Percentiles rank a stretch among this genome's conserved stretches.
phyloP scores from a whole-genome alignment of 169 alveolate species.

The Eimeria acervulina region DNA sequence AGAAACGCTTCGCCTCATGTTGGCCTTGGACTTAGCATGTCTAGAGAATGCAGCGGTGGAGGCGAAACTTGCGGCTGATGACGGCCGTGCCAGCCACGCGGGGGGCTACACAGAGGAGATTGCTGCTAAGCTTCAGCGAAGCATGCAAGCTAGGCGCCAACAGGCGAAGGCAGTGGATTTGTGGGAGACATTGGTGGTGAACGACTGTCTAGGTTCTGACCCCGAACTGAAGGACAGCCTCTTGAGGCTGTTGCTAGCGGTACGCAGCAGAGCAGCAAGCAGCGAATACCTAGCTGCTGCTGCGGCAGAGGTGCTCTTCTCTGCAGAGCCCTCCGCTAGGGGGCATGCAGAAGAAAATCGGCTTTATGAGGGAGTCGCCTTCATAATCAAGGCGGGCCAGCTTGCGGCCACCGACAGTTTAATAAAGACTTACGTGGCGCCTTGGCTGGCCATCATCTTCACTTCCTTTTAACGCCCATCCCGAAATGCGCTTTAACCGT shows the following conservation, averaged over 20 bases:
- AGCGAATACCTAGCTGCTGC: conserved; percentile 39
- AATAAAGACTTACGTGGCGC: not conserved
- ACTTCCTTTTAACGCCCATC: not conserved
- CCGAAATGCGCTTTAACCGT: not conserved
- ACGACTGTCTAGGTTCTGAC: not conserved
- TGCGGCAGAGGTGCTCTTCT: not conserved
- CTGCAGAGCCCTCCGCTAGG: not conserved
- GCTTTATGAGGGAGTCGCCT: conserved; percentile 15
- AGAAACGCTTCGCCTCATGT: not conserved
- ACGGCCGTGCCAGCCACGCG: not conserved
- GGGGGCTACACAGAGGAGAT: not conserved
- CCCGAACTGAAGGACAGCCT: not conserved
- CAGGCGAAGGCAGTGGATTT: conserved; percentile 37
- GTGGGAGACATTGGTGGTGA: conserved; percentile 49
- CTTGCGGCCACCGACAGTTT: conserved; percentile 10
- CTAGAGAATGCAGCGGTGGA: conserved; percentile 31
- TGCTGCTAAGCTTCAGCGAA: not conserved
- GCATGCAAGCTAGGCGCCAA: conserved; percentile 12
- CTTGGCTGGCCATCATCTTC: conserved; percentile 33
- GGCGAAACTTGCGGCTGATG: not conserved
- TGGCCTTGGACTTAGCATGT: conserved; percentile 62
- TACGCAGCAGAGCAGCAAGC: conserved; percentile 54
- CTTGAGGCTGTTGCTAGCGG: not conserved
- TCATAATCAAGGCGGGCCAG: conserved; percentile 43
- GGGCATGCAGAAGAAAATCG: not conserved